Evolutionary conservation across 108 stramenopile genomes (phyloP).

Genomic region (Seminavis robusta): DNA sequence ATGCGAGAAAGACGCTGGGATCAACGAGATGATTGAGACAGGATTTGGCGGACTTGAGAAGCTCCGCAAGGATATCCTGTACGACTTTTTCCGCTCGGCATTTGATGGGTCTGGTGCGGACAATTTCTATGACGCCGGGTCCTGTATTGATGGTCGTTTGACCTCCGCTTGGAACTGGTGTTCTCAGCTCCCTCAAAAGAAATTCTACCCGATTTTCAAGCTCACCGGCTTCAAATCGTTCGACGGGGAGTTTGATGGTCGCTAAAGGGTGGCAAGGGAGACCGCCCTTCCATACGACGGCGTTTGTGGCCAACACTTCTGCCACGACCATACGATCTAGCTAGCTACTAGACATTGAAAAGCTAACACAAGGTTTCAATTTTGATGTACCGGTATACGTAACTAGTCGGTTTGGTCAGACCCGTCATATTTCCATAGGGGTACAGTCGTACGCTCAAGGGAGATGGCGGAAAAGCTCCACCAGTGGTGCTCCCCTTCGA

Average conservation of each 20-base stretch:
- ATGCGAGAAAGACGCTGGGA: slow-evolving; percentile 51
- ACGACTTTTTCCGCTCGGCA: slow-evolving; percentile 83
- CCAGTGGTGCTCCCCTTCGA: too few relatives aligned
- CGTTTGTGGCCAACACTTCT: too few relatives aligned
- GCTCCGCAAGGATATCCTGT: slow-evolving; percentile 64
- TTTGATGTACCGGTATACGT: too few relatives aligned
- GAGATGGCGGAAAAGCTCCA: too few relatives aligned
- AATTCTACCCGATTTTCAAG: slow-evolving; percentile 74
- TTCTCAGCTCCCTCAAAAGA: slow-evolving; percentile 57
- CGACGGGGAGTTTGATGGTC: slow-evolving; percentile 74
- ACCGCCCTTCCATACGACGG: too few relatives aligned
- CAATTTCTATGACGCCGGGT: slow-evolving; percentile 79
- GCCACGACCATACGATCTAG: too few relatives aligned
- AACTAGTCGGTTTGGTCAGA: too few relatives aligned
- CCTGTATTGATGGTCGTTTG: slow-evolving; percentile 79
- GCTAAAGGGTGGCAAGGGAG: too few relatives aligned
- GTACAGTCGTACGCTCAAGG: too few relatives aligned
- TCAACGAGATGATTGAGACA: slow-evolving; percentile 38
- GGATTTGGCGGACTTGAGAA: slow-evolving; percentile 66
- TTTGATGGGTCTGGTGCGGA: slow-evolving; percentile 81
- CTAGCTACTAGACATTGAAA: too few relatives aligned
- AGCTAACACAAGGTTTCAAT: too few relatives aligned
- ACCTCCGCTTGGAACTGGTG: slow-evolving; percentile 91
- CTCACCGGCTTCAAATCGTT: slow-evolving; percentile 76
- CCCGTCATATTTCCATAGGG: too few relatives aligned